These are phyloP conservation scores for Ophiostoma montium DNA, from an alignment of 2,329 filamentous ascomycete genomes.

Conservation along the genomic window DNA sequence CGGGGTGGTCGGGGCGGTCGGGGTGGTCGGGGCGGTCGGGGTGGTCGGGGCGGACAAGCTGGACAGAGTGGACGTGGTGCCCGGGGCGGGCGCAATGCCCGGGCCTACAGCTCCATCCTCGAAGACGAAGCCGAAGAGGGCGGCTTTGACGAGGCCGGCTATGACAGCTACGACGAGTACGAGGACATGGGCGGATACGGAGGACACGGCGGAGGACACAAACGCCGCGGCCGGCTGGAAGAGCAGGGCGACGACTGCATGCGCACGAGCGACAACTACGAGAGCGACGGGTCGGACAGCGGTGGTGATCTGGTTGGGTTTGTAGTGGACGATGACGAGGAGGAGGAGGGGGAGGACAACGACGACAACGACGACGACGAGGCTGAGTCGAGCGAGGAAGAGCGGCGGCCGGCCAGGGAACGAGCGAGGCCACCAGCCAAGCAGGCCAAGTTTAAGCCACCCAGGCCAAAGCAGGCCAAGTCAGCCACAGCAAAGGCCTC, in stretches of 20 bases:
- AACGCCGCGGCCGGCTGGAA: constrained; percentile 17
- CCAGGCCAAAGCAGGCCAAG: not conserved
- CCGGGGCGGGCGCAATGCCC: not conserved
- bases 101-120: not conserved
- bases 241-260: constrained; percentile 38
- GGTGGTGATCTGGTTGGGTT: constrained; percentile 41
- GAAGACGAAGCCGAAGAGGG: constrained; percentile 1
- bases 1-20: constrained; percentile 10
- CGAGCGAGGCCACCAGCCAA: too few relatives aligned
- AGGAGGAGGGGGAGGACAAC: constrained; percentile 1
- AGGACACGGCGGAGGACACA: not conserved
- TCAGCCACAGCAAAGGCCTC: not conserved
- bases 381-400: not conserved
- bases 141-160: not conserved
- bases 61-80: constrained; percentile 5
- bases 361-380: too few relatives aligned
- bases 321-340: constrained; percentile 36
- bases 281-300: constrained; percentile 33
- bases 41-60: constrained; percentile 10
- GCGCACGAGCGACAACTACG: constrained; percentile 32
- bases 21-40: constrained; percentile 2
- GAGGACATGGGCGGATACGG: constrained; percentile 13
- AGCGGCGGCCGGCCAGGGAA: too few relatives aligned
- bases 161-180: not conserved
- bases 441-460: not conserved